Base-by-base conservation (phyloP, 345 rosid species). In the Nephelium lappaceum region DNA sequence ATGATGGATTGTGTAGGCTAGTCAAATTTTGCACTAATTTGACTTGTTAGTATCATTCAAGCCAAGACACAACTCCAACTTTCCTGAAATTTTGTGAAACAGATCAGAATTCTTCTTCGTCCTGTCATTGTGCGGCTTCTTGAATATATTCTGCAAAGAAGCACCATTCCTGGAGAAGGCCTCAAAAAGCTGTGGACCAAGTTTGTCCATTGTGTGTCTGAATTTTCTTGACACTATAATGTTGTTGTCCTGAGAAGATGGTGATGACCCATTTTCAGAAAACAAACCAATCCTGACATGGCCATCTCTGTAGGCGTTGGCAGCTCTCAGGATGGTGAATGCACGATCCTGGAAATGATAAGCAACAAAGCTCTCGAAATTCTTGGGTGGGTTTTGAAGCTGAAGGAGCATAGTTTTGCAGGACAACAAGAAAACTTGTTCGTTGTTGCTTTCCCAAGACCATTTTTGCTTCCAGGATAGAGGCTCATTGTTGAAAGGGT, bases 291-390 rank as follows among this genome's bases (percentile, higher is more conserved):
- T n/a, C 1, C n/a, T 8, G 24, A 27, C 69, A 3, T 23, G 8
- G 8, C 64, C 38, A 0, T 73, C 25, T 8, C n/a, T 45, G 38
- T 83, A 91, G 1, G 83, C 88, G 53, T 65, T 39, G 67, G 84
- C 82, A 21, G 91, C 89, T 0, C 70, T 65, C 25, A 86, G 53
- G 3, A 87, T 79, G 19, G 12, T 3, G 10, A 7, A 0, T 0
- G 75, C 86, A 1, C 85, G 77, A 53, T 76, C 79, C 9, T 65
- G 77, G 61, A 88, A 91, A 79, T 91, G 90, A 36, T 51, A 23
- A 1, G 36, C 55, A 11, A 83, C 88, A 9, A 87, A 58, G 10
- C 49, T 53, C 65, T 87, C 87, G 45, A 89, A 86, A 45, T 87
- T 82, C 71, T 25, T 81, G 3, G 90, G 91, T 0, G 86, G 86